These are phyloP conservation scores for Penicillium silybi DNA, from an alignment of 495 filamentous ascomycete species.

Conservation along the genomic window DNA sequence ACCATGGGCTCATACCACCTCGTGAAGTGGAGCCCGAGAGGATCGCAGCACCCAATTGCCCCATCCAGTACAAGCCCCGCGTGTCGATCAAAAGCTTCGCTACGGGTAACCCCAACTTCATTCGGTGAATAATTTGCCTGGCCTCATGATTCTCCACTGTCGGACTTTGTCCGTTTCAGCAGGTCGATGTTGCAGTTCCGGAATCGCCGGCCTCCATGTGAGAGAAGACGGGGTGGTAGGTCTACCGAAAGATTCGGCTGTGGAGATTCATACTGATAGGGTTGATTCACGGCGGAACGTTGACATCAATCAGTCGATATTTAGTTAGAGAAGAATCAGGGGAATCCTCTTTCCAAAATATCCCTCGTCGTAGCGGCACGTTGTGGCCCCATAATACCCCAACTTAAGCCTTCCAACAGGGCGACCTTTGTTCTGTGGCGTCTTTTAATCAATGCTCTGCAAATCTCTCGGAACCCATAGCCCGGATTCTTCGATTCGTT, in stretches of 20 bases:
- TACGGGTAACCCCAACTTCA: neutral
- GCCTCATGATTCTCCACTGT: neutral
- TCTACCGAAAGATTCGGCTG: too few species aligned
- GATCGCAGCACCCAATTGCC: slow-evolving; percentile 5
- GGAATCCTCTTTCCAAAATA: too few species aligned
- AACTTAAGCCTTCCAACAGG: too few species aligned
- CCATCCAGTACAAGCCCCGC: neutral
- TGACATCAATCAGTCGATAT: too few species aligned
- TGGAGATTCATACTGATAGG: too few species aligned
- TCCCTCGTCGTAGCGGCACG: too few species aligned
- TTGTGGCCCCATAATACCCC: too few species aligned
- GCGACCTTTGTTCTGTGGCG: too few species aligned
- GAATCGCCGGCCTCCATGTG: neutral
- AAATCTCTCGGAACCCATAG: too few species aligned
- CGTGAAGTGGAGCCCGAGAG: slow-evolving; percentile 8
- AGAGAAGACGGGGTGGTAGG: neutral
- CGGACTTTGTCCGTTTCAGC: slow-evolving; percentile 2
- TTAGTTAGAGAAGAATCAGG: too few species aligned
- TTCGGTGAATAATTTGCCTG: neutral
- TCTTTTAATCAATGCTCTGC: too few species aligned
- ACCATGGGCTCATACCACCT: neutral
- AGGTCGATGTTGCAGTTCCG: neutral
- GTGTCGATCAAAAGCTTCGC: slow-evolving; percentile 13
- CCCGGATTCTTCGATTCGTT: neutral
- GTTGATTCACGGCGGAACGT: too few species aligned